Evolutionary conservation across 108 stramenopile species (phyloP).

Genomic region (Nitzschia inconspicua): DNA sequence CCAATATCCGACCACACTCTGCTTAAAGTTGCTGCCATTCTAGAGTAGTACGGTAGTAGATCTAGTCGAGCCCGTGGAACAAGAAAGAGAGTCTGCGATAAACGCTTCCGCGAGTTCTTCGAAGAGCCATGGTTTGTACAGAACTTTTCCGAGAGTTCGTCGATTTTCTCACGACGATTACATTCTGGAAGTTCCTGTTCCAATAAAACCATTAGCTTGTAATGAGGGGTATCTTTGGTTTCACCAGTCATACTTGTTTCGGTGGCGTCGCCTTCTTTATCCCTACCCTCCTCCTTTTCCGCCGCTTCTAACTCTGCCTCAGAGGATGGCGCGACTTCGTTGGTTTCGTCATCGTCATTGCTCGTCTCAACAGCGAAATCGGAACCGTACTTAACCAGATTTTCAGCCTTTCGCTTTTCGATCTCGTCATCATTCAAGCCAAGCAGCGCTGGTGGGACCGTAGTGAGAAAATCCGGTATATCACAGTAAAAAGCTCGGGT

Average conservation of each 20-base stretch:
- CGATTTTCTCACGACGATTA: constrained; percentile 77
- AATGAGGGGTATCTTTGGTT: constrained; percentile 81
- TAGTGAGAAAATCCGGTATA: constrained; percentile 88
- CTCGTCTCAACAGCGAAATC: constrained; percentile 33
- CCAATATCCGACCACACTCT: constrained; percentile 69
- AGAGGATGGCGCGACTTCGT: constrained; percentile 29
- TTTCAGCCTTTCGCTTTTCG: constrained; percentile 66
- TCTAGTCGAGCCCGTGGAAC: constrained; percentile 82
- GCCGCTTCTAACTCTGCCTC: constrained; percentile 49
- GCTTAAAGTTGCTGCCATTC: constrained; percentile 82
- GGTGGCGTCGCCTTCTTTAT: constrained; percentile 25
- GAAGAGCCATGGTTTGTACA: constrained; percentile 78
- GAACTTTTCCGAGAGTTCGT: constrained; percentile 86
- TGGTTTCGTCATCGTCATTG: constrained; percentile 29
- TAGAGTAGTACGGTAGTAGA: constrained; percentile 87
- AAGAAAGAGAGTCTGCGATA: constrained; percentile 77
- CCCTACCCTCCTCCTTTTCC: constrained; percentile 42
- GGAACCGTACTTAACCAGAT: constrained; percentile 57
- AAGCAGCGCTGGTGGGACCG: constrained; percentile 85
- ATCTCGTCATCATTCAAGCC: constrained; percentile 75
- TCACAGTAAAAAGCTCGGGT: constrained; percentile 91
- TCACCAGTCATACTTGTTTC: constrained; percentile 38
- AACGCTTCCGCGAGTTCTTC: constrained; percentile 75
- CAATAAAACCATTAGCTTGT: constrained; percentile 81
- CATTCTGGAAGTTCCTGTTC: constrained; percentile 93